Conservation (phyloP, 306 rosid species). For the Ormosia emarginata region DNA sequence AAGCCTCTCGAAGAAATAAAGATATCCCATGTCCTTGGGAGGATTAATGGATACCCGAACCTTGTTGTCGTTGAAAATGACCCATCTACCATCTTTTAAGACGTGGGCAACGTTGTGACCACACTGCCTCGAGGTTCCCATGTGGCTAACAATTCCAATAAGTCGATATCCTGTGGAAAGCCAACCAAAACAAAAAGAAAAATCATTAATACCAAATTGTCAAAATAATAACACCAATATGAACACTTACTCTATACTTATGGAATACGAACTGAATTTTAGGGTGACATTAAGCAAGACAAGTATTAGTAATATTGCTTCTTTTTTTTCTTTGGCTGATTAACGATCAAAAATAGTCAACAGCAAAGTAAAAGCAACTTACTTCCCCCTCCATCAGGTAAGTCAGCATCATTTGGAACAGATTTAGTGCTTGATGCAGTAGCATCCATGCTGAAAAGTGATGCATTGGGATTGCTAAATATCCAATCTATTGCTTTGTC, state of each 20-base stretch:
- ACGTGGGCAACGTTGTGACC: constrained; percentile 98
- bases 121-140: constrained; percentile 88
- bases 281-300: background rate
- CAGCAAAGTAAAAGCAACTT: constrained; percentile 36
- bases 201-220: background rate
- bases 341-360: background rate
- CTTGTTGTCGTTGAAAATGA: constrained; percentile 81
- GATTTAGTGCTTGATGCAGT: too few relatives aligned
- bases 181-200: constrained; percentile 29
- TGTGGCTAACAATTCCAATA: constrained; percentile 87
- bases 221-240: background rate
- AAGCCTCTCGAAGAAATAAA: constrained; percentile 85
- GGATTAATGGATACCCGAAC: constrained; percentile 88
- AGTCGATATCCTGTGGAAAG: constrained; percentile 71
- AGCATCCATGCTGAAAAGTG: constrained; percentile 59
- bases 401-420: too few relatives aligned
- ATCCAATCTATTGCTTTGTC: constrained; percentile 99
- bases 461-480: constrained; percentile 78
- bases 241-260: background rate
- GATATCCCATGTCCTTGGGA: constrained; percentile 97
- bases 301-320: background rate
- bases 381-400: constrained; percentile 97
- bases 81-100: constrained; percentile 90
- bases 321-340: background rate
- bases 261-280: too few relatives aligned